A percentile compares a stretch with the other conserved stretches of the same genome.
Evolutionary conservation across 2,329 filamentous ascomycete species (phyloP).

Genomic region (Colletotrichum phormii): DNA sequence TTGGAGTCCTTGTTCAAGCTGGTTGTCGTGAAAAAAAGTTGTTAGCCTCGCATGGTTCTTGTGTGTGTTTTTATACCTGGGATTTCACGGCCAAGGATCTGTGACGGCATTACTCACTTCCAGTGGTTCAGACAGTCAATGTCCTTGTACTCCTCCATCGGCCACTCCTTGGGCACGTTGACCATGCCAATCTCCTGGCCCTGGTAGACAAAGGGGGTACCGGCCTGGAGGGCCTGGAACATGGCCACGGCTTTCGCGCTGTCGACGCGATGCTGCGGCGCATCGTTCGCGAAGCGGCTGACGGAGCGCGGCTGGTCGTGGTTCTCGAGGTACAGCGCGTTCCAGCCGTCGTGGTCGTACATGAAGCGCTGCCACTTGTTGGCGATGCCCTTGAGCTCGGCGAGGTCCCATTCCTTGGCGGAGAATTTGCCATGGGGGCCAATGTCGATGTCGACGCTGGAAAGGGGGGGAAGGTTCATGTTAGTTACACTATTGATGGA

Average conservation of each 20-base stretch:
- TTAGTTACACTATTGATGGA: constrained; percentile 1
- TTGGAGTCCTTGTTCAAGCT: constrained; percentile 52
- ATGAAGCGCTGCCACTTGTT: constrained; percentile 71
- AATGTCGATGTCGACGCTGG: constrained; percentile 62
- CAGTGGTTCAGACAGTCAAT: constrained; percentile 68
- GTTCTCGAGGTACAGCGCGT: constrained; percentile 74
- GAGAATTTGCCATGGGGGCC: constrained; percentile 58
- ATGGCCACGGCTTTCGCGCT: constrained; percentile 71
- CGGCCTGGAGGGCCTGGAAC: constrained; percentile 67
- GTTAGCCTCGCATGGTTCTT: not conserved
- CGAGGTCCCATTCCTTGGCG: constrained; percentile 56
- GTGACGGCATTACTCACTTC: constrained; percentile 47
- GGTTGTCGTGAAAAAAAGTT: not conserved
- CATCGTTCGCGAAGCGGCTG: constrained; percentile 64
- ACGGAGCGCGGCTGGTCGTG: constrained; percentile 74
- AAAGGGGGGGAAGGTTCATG: not conserved
- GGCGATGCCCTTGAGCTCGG: constrained; percentile 63
- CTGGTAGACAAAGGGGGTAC: constrained; percentile 76
- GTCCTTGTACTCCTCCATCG: constrained; percentile 76
- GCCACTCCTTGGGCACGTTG: constrained; percentile 71
- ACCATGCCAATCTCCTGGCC: constrained; percentile 77
- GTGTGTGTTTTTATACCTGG: no score
- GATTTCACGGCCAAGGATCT: no score
- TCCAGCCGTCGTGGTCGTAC: constrained; percentile 71
- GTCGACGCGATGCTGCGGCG: constrained; percentile 58